These are phyloP conservation scores for Prunus yedoensis DNA, from an alignment of 331 rosid genomes.

Conservation along the genomic window DNA sequence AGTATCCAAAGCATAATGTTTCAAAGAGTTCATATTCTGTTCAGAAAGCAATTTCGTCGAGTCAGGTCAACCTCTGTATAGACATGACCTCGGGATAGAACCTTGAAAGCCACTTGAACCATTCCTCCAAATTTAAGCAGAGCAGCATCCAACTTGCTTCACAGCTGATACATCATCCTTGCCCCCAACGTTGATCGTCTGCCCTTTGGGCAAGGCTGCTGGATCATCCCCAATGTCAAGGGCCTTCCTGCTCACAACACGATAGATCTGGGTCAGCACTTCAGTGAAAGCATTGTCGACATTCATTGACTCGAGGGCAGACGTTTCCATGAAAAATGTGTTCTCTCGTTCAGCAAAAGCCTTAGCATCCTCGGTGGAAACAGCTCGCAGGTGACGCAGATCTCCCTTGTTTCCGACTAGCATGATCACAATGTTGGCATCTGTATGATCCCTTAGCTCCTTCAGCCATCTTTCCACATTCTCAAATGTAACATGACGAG, in stretches of 20 bases:
- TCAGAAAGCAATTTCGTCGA: slow-evolving; percentile 30
- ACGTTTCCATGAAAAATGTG: slow-evolving; percentile 80
- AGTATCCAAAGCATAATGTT: slow-evolving; percentile 26
- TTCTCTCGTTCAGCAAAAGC: slow-evolving; percentile 61
- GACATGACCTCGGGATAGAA: slow-evolving; percentile 32
- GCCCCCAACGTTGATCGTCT: slow-evolving; percentile 60
- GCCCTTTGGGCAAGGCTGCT: slow-evolving; percentile 72
- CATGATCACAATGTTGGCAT: slow-evolving; percentile 78
- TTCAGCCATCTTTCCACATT: slow-evolving; percentile 85
- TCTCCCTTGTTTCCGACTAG: slow-evolving; percentile 81
- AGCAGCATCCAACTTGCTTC: slow-evolving; percentile 77
- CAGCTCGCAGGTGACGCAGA: slow-evolving; percentile 71
- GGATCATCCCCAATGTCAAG: slow-evolving; percentile 76
- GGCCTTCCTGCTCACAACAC: slow-evolving; percentile 68
- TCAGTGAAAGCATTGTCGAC: slow-evolving; percentile 79
- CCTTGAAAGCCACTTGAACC: slow-evolving; percentile 16
- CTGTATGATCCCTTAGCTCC: slow-evolving; percentile 87
- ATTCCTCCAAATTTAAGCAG: slow-evolving; percentile 35
- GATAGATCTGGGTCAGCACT: slow-evolving; percentile 60
- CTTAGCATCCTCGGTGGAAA: slow-evolving; percentile 57
- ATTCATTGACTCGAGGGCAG: slow-evolving; percentile 77
- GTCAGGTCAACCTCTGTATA: slow-evolving; percentile 30
- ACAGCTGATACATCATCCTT: slow-evolving; percentile 77
- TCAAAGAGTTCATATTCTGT: slow-evolving; percentile 23
- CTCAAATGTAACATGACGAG: slow-evolving; percentile 77